Evolutionary conservation across 1,139 yeast species (phyloP).

Genomic region (Pichia sp.): DNA sequence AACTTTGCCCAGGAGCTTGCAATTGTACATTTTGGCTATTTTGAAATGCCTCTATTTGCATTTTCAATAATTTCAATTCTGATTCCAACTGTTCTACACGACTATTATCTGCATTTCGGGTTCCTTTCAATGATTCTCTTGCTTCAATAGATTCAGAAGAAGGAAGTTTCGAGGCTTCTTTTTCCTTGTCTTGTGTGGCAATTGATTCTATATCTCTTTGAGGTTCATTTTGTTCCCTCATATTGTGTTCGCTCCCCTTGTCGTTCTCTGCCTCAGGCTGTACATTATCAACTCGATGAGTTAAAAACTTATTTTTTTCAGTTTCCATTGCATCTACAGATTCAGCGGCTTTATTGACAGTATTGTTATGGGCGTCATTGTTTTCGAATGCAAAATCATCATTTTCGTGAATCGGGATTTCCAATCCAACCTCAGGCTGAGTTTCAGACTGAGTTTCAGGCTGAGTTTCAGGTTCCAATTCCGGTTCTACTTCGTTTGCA

Average conservation of each 20-base stretch:
- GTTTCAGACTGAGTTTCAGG: not conserved
- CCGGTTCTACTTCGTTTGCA: too few relatives aligned
- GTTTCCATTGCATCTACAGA: not conserved
- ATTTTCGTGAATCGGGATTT: constrained; percentile 4
- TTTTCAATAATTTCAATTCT: constrained; percentile 5
- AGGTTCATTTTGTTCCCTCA: too few relatives aligned
- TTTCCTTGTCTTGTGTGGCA: not conserved
- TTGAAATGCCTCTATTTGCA: constrained; percentile 7
- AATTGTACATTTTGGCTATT: constrained; percentile 1
- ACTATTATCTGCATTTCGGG: not conserved
- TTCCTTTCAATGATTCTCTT: not conserved
- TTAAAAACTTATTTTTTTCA: not conserved
- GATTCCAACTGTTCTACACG: constrained; percentile 10
- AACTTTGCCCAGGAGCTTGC: not conserved
- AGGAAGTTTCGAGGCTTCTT: not conserved
- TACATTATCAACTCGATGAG: too few relatives aligned
- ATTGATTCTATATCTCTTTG: too few relatives aligned
- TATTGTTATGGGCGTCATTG: constrained; percentile 9
- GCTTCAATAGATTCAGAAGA: not conserved
- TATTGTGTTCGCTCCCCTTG: too few relatives aligned
- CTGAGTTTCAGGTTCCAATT: not conserved
- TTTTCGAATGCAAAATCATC: constrained; percentile 16
- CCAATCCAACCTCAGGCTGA: not conserved
- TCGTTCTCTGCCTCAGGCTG: too few relatives aligned
- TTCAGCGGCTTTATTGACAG: too few relatives aligned